Evolutionary conservation across 495 filamentous ascomycete species (phyloP).

Genomic region (Copromyces sp.): DNA sequence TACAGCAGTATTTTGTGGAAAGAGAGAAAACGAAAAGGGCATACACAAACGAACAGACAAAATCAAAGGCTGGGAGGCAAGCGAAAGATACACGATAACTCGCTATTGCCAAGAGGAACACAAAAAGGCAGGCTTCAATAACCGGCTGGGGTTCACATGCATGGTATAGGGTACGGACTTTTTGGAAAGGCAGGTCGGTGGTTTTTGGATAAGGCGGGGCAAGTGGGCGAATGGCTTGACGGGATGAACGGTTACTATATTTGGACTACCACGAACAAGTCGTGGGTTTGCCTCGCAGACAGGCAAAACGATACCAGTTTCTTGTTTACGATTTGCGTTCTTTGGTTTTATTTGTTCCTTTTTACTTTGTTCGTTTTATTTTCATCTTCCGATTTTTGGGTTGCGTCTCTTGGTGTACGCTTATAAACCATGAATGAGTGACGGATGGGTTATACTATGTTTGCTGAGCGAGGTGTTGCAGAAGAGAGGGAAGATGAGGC

Average conservation of each 20-base stretch:
- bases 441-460: background rate
- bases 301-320: background rate
- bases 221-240: background rate
- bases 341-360: background rate
- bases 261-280: background rate
- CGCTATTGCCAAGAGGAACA: background rate
- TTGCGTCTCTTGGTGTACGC: background rate
- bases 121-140: too few species aligned
- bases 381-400: background rate
- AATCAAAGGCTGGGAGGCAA: background rate
- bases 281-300: background rate
- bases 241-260: background rate
- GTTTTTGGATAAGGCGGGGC: background rate
- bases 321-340: background rate
- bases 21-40: background rate
- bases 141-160: background rate
- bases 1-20: background rate
- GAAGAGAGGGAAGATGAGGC: background rate
- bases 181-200: background rate
- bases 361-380: background rate
- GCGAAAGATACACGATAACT: background rate
- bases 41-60: background rate
- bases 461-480: background rate
- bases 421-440: background rate
- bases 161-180: background rate